Evolutionary conservation across 352 stramenopile species (phyloP), one percentile per base, ranked within the genome.

Genomic region (Globisporangium recalcitrans): DNA sequence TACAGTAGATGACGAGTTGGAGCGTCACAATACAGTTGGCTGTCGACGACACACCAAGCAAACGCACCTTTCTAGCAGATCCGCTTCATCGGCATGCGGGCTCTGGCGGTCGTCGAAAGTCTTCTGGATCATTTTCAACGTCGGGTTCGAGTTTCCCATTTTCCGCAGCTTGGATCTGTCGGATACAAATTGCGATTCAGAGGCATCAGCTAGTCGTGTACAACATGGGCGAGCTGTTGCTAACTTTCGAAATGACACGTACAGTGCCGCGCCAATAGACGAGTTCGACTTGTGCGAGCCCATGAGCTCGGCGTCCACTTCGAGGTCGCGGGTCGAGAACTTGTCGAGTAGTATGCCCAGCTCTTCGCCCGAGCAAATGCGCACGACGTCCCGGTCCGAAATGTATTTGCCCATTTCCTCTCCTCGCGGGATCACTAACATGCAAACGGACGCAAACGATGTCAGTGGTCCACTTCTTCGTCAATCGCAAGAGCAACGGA

Each of bases 241-340:
- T 48, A 24, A 8, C 1, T 29, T 24, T 1, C 14, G 22, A 56
- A 21, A n/a, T 36, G 21, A 5, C 22, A 66, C 75, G 63, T 73
- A 90, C 80, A 91, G 64, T 16, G 80, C 82, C 6, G 77, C 70
- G 1, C 73, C 68, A 21, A 93, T 81, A 8, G 78, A 72, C 9
- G 77, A 88, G 47, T 71, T 67, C 3, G 65, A 49, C 64, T 85
- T 88, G 49, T 72, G 67, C 16, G 71, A 61, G 4, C 74, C 52
- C 77, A 91, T 87, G 59, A 90, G 78, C 67, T 91, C 80, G 8
- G 70, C 77, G n/a, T 75, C 75, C 24, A 87, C 71, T 21, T 86
- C 68, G 24, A 72, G 60, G 51, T 93, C 81, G 4, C 80, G 75
- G 2, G 63, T 78, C 27, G 80, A 68, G 36, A 93, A 90, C 60